Base-by-base conservation (phyloP, 73 alveolate genomes). In the Halteria grandinella region DNA sequence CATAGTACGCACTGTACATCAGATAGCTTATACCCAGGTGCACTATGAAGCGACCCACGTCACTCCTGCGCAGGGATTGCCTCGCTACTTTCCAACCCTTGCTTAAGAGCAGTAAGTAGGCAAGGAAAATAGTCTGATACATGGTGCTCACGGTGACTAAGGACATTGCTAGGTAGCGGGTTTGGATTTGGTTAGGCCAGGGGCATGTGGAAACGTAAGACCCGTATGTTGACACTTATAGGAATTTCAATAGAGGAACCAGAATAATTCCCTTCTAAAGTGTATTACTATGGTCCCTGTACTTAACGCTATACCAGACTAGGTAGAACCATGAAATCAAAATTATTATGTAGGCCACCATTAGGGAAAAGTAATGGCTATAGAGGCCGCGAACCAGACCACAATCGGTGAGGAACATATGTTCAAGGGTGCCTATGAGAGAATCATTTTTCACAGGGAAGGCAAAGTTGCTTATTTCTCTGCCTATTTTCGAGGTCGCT, bases 141-240 rank as follows among this genome's bases (percentile, higher is more conserved):
- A 77, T 60, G 1, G 88, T 77, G 8, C 81, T 40, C 25, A 77
- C 49, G 15, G 88, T 58, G 17, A 77, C 75, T 0, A 48, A 64
- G 21, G 88, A 80, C 88, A 77, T 77, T 54, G 71, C 63, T 55
- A 77, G 71, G 45, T 77, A 77, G 17, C 88, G 17, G 5, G 88
- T 62, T 32, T 52, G 36, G 27, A 34, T 47, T 36, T 77, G 60
- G 44, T 57, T 58, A 1, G 45, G 39, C 88, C 88, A 77, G 14
- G 88, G 88, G 69, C 88, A 77, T 28, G 59, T 48, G 5, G 55
- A 50, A 15, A 60, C 69, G 40, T 57, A 63, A 8, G 63, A 39
- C 17, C 75, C 73, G 34, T 29, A 62, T 4, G 63, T 69, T 12
- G 59, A 41, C 1, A 59, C 58, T 43, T 75, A 43, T 0, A 75